phyloP scores from a whole-genome alignment of 2,329 filamentous ascomycete species.

The Aureobasidium sp. region DNA sequence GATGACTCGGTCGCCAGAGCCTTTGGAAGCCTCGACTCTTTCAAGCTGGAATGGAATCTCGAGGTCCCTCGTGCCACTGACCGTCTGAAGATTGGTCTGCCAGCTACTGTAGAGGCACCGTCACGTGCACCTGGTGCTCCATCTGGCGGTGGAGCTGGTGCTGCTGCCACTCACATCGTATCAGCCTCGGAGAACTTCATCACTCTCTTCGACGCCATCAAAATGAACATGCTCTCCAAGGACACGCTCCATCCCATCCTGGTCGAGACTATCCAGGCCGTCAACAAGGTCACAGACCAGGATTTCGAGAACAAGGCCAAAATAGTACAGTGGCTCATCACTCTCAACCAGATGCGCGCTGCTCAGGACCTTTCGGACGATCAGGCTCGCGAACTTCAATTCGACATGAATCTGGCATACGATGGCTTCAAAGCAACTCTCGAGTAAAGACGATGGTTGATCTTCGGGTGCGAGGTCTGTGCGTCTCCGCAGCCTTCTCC shows the following conservation, averaged over 20 bases:
- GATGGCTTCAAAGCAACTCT: conserved; percentile 83
- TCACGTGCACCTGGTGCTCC: conserved; percentile 22
- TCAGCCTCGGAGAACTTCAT: conserved; percentile 97
- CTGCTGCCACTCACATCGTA: conserved; percentile 57
- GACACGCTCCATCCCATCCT: conserved; percentile 92
- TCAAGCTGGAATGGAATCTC: conserved; percentile 89
- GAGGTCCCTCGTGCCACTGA: conserved; percentile 89
- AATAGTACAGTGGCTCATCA: conserved; percentile 97
- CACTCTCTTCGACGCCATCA: conserved; percentile 90
- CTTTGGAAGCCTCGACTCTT: conserved; percentile 81
- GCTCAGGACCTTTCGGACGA: conserved; percentile 82
- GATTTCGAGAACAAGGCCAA: conserved; percentile 95
- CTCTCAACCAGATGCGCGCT: conserved; percentile 94
- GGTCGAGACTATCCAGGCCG: conserved; percentile 91
- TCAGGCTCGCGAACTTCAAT: conserved; percentile 77
- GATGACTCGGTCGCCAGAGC: conserved; percentile 85
- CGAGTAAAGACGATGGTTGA: conserved; percentile 20
- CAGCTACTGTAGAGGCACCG: conserved; percentile 64
- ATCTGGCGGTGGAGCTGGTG: conserved; percentile 31
- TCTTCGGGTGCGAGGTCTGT: conserved; percentile 6
- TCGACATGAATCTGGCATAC: conserved; percentile 92
- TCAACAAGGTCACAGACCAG: conserved; percentile 90
- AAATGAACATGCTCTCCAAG: conserved; percentile 85
- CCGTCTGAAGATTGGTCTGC: conserved; percentile 82
- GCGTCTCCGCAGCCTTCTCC: conserved; percentile 10